phyloP scores from a whole-genome alignment of 2,329 filamentous ascomycete genomes.

The Stemphylium vesicarium region DNA sequence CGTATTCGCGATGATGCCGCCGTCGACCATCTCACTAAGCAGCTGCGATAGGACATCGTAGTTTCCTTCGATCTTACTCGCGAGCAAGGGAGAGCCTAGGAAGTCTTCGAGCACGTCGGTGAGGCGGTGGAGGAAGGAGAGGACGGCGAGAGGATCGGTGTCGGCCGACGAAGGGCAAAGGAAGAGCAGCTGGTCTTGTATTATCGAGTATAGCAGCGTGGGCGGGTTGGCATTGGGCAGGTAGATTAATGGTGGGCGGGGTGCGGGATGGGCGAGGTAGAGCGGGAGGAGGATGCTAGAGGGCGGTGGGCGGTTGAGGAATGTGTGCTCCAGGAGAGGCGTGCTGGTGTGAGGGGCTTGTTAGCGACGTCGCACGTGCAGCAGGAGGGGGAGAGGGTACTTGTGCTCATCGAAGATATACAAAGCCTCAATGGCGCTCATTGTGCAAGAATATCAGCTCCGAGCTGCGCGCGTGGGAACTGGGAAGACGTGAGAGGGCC shows the following conservation, averaged over 20 bases:
- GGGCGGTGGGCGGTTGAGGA: constrained; percentile 80
- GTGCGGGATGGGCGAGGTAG: constrained; percentile 81
- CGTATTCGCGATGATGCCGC: constrained; percentile 84
- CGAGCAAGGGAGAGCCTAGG: constrained; percentile 82
- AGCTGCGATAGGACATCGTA: constrained; percentile 96
- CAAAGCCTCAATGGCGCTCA: constrained; percentile 86
- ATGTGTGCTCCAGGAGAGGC: constrained; percentile 86
- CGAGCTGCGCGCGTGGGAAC: constrained; percentile 22
- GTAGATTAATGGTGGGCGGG: constrained; percentile 86
- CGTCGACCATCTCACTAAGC: constrained; percentile 95
- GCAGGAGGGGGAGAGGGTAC: constrained; percentile 59
- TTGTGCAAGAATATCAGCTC: constrained; percentile 30
- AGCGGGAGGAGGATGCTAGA: constrained; percentile 79
- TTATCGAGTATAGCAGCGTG: constrained; percentile 84
- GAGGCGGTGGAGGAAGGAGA: constrained; percentile 93
- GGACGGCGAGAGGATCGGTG: constrained; percentile 83
- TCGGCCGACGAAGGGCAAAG: constrained; percentile 85
- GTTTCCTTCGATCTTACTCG: constrained; percentile 83
- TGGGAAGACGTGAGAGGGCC: constrained; percentile 9
- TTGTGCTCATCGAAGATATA: constrained; percentile 97
- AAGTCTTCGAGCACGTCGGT: constrained; percentile 95
- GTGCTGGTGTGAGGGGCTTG: constrained; percentile 65
- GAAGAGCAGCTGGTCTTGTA: constrained; percentile 87
- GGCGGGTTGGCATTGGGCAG: constrained; percentile 81
- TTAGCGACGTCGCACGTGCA: constrained; percentile 11